Percentiles rank a stretch among this genome's conserved stretches.
Conservation (phyloP, 345 rosid genomes). For the Dovyalis caffra region DNA sequence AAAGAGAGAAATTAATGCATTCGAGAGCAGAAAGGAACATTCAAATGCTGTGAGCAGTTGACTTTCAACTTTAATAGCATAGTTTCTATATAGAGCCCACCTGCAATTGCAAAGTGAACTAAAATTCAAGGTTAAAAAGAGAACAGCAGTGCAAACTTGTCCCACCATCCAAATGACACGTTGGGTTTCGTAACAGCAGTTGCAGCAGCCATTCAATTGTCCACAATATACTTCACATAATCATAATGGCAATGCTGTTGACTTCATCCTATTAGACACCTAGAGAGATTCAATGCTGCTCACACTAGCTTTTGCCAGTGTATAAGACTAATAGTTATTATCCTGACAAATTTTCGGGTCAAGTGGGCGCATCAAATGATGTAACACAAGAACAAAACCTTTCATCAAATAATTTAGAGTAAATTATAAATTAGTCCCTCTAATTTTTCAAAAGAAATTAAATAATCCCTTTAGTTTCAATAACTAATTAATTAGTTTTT, state of each 20-base stretch:
- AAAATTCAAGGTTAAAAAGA: background rate
- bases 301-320: background rate
- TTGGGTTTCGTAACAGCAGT: background rate
- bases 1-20: background rate
- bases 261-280: background rate
- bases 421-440: too few relatives aligned
- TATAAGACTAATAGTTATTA: too few relatives aligned
- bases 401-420: too few relatives aligned
- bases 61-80: background rate
- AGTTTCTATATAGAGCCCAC: background rate
- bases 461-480: too few relatives aligned
- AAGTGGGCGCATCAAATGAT: too few relatives aligned
- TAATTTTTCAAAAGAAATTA: too few relatives aligned
- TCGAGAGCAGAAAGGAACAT: background rate
- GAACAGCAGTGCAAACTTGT: background rate
- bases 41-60: background rate
- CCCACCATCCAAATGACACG: background rate
- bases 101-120: background rate
- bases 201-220: background rate
- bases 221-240: background rate
- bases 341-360: too few relatives aligned
- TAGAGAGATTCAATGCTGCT: background rate
- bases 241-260: background rate
- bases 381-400: too few relatives aligned
- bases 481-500: too few relatives aligned